A percentile compares a stretch with the other conserved stretches of the same genome.
phyloP scores from a whole-genome alignment of 345 rosid species.

The Rhodomyrtus tomentosa region DNA sequence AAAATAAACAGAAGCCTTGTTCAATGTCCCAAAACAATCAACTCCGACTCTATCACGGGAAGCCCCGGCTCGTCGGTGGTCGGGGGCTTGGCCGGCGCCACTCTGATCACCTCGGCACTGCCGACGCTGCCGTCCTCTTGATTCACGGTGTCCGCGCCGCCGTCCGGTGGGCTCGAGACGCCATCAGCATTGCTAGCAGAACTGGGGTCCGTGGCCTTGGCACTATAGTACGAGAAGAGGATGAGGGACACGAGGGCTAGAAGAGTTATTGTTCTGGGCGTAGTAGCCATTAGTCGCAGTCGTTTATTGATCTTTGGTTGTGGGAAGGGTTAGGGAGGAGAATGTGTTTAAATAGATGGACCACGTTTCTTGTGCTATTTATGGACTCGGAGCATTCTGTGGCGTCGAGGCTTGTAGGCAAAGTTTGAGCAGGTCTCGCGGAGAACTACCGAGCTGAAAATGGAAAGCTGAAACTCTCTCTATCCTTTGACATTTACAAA shows the following conservation, averaged over 20 bases:
- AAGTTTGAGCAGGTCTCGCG: neutral
- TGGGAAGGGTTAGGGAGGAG: neutral
- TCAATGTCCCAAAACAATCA: slow-evolving; percentile 1
- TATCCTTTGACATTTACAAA: neutral
- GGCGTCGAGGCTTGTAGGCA: neutral
- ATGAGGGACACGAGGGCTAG: neutral
- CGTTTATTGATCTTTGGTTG: neutral
- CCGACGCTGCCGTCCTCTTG: neutral
- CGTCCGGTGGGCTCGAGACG: neutral
- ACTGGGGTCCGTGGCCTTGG: neutral
- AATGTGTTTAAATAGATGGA: neutral
- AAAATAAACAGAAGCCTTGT: neutral
- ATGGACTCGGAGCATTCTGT: neutral
- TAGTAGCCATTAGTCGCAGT: neutral
- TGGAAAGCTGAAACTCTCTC: neutral
- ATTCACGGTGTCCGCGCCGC: neutral
- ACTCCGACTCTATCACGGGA: neutral
- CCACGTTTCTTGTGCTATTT: neutral
- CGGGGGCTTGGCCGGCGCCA: neutral
- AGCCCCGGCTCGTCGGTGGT: neutral
- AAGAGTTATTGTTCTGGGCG: neutral
- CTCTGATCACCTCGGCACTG: neutral
- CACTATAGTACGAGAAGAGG: neutral
- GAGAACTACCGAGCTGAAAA: neutral
- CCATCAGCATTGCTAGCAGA: neutral